phyloP scores from a whole-genome alignment of 805 yeast genomes.

The Ogataea degrootiae region DNA sequence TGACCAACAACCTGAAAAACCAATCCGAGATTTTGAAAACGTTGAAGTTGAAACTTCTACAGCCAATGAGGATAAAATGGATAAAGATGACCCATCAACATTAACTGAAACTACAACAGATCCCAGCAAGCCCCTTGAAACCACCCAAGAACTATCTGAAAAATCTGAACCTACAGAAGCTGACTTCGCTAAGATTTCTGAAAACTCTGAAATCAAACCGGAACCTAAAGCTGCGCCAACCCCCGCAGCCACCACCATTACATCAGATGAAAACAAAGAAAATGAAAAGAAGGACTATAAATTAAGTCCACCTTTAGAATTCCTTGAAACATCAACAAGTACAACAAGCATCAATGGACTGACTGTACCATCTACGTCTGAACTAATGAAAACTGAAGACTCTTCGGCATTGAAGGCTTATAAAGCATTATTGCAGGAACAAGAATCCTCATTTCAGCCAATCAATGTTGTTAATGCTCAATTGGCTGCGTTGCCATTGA shows the following conservation, averaged over 20 bases:
- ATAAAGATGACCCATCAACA: background rate
- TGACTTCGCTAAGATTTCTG: background rate
- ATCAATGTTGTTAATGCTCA: conserved; percentile 38
- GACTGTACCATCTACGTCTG: conserved; percentile 32
- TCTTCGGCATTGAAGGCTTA: conserved; percentile 25
- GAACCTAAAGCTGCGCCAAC: background rate
- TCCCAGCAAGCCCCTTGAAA: background rate
- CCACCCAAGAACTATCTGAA: no score
- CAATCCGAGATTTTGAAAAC: no score
- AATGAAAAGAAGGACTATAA: no score
- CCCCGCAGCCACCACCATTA: no score
- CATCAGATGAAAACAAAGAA: no score
- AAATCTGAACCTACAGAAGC: no score
- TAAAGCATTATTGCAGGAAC: conserved; percentile 19
- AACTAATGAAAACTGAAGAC: conserved; percentile 23
- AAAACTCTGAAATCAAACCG: background rate
- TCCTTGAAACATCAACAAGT: conserved; percentile 2
- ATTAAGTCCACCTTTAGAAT: background rate
- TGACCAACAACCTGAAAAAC: no score
- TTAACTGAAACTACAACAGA: background rate
- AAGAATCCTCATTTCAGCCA: conserved; percentile 14
- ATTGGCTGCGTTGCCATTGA: conserved; percentile 55
- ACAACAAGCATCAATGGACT: conserved; percentile 28
- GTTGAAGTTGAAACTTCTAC: no score
- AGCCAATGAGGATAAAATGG: no score